These are phyloP conservation scores for Sporopachydermia quercuum DNA, from an alignment of 805 yeast species.

Conservation along the genomic window DNA sequence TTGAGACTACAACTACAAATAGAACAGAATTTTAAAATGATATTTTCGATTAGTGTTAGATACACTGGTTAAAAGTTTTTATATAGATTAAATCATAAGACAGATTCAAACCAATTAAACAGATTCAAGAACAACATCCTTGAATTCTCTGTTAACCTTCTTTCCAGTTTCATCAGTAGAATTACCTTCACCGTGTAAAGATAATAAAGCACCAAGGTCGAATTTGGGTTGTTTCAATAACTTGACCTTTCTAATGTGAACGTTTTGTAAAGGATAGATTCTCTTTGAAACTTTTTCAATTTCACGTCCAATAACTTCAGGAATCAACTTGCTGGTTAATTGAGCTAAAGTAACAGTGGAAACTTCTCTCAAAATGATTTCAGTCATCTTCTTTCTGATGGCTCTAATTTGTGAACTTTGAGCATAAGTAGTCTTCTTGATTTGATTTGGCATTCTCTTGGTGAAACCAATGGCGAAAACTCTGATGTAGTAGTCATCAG, in stretches of 20 bases:
- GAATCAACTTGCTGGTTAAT: slow-evolving; percentile 92
- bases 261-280: slow-evolving; percentile 96
- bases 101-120: slow-evolving; percentile 72
- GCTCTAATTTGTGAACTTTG: slow-evolving; percentile 95
- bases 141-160: slow-evolving; percentile 90
- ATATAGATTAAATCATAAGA: no score
- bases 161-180: slow-evolving; percentile 93
- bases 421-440: slow-evolving; percentile 96
- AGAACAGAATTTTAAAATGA: no score
- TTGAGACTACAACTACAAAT: no score
- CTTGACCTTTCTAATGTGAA: slow-evolving; percentile 97
- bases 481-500: slow-evolving; percentile 95
- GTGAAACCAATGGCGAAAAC: slow-evolving; percentile 97
- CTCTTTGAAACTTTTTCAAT: slow-evolving; percentile 91
- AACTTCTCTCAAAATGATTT: slow-evolving; percentile 94
- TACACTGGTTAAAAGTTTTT: no score
- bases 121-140: slow-evolving; percentile 95
- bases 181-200: slow-evolving; percentile 93
- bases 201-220: slow-evolving; percentile 90
- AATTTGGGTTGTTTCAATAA: slow-evolving; percentile 97
- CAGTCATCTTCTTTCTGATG: slow-evolving; percentile 91
- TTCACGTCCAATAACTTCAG: slow-evolving; percentile 98
- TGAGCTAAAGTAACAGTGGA: slow-evolving; percentile 90
- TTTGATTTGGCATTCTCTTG: slow-evolving; percentile 92
- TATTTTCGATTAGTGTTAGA: no score